Evolutionary conservation across 23 red algal species (phyloP).

Genomic region (Agarophyton chilense): DNA sequence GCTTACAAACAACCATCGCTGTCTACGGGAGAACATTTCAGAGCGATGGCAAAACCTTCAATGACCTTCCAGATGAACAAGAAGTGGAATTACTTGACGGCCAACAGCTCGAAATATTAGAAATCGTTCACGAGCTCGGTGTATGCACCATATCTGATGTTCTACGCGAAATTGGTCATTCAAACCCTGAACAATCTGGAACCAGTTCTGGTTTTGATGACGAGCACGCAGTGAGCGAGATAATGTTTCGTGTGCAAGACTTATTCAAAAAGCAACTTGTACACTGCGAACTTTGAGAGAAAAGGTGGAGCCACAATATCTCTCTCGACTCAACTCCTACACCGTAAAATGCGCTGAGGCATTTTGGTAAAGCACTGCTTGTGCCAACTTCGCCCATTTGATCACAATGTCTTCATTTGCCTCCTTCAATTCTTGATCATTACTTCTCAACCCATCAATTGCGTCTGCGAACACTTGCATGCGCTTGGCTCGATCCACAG

Average conservation of each 20-base stretch:
- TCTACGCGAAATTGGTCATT: background rate
- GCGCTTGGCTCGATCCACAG: conserved; percentile 22
- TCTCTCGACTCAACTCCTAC: background rate
- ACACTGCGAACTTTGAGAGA: background rate
- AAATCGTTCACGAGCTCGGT: conserved; percentile 22
- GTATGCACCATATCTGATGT: conserved; percentile 11
- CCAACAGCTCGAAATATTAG: conserved; percentile 54
- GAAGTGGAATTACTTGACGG: conserved; percentile 28
- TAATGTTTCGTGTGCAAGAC: background rate
- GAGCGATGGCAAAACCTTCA: background rate
- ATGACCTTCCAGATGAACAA: background rate
- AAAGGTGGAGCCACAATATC: background rate
- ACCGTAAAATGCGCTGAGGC: background rate
- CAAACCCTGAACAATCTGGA: background rate
- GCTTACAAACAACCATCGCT: conserved; percentile 11
- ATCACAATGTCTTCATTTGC: background rate
- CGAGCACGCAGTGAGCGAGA: background rate
- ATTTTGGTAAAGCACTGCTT: background rate
- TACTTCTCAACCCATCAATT: conserved; percentile 15
- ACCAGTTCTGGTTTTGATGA: background rate
- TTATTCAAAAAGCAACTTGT: conserved; percentile 27
- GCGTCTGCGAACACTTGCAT: conserved; percentile 20
- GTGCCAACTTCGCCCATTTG: background rate
- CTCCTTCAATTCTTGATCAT: background rate
- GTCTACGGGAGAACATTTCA: background rate